Conservation (phyloP, 257 asterid species). For the Ballota nigra region DNA sequence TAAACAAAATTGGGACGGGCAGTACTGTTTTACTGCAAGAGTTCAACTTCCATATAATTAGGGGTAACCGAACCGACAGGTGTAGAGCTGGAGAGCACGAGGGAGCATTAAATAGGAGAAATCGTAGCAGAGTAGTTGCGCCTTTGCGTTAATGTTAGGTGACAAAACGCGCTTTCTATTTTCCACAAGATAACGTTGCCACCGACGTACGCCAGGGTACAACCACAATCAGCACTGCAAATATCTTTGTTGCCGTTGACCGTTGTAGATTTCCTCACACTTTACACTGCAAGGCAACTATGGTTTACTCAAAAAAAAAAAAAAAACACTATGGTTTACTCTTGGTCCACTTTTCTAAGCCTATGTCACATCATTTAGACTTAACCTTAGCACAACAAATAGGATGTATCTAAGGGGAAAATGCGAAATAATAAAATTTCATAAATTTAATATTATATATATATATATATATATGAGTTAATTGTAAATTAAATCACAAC, state of each 20-base stretch:
- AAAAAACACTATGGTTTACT: neutral
- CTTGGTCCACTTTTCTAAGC: neutral
- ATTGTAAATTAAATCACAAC: too few relatives aligned
- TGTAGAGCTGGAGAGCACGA: conserved; percentile 34
- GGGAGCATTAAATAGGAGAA: conserved; percentile 25
- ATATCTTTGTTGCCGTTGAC: conserved; percentile 16
- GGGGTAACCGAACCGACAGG: conserved; percentile 35
- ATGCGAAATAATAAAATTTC: too few relatives aligned
- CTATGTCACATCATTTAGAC: too few relatives aligned
- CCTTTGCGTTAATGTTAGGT: neutral
- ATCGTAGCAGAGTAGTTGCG: neutral
- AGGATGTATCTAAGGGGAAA: too few relatives aligned
- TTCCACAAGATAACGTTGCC: conserved; percentile 19
- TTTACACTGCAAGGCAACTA: neutral
- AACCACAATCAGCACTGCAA: neutral
- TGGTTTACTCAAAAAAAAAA: too few relatives aligned
- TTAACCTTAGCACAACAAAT: too few relatives aligned
- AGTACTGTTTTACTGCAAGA: neutral
- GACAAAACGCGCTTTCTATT: conserved; percentile 28
- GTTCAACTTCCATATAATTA: neutral
- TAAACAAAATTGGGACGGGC: too few relatives aligned
- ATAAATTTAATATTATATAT: too few relatives aligned
- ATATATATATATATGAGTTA: too few relatives aligned
- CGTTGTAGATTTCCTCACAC: conserved; percentile 10
- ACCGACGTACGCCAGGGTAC: conserved; percentile 30